Conservation (phyloP, 225 moss, liverwort and hornwort genomes). For the Polytrichum commune region DNA sequence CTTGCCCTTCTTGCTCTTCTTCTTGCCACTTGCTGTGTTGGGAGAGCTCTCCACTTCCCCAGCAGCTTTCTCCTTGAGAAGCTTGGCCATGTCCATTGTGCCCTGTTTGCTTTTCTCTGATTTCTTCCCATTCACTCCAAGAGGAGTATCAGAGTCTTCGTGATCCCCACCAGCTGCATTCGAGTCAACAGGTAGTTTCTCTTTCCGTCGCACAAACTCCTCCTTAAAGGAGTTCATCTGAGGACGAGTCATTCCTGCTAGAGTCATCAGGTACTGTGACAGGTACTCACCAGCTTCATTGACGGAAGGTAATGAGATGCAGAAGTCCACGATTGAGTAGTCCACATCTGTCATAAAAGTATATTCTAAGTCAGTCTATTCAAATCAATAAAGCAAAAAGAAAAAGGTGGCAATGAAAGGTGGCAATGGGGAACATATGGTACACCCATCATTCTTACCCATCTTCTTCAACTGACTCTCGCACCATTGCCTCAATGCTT, state of each 20-base stretch:
- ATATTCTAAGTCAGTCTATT: not conserved
- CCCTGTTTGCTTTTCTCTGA: conserved; percentile 41
- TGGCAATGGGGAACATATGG: not conserved
- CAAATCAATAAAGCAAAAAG: not conserved
- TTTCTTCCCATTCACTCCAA: conserved; percentile 65
- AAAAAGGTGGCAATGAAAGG: not conserved
- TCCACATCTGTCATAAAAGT: conserved; percentile 48
- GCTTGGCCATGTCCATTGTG: conserved; percentile 45
- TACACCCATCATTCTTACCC: conserved; percentile 52
- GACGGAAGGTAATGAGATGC: conserved; percentile 73
- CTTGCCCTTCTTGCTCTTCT: conserved; percentile 92
- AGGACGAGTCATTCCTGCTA: conserved; percentile 40
- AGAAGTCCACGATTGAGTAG: conserved; percentile 77
- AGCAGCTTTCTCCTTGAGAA: conserved; percentile 36
- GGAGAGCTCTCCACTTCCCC: conserved; percentile 30
- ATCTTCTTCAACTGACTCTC: conserved; percentile 78
- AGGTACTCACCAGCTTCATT: conserved; percentile 80
- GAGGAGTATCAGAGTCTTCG: conserved; percentile 37
- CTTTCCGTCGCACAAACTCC: conserved; percentile 83
- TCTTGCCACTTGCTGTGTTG: conserved; percentile 51
- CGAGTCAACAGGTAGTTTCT: conserved; percentile 62
- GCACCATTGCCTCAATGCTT: conserved; percentile 87
- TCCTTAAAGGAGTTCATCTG: conserved; percentile 64
- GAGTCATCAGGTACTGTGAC: conserved; percentile 55
- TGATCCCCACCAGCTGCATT: conserved; percentile 64